Evolutionary conservation across 768 basidiomycete genomes (phyloP), one percentile per base, ranked within the genome.

Genomic region (Termitomyces sp.): DNA sequence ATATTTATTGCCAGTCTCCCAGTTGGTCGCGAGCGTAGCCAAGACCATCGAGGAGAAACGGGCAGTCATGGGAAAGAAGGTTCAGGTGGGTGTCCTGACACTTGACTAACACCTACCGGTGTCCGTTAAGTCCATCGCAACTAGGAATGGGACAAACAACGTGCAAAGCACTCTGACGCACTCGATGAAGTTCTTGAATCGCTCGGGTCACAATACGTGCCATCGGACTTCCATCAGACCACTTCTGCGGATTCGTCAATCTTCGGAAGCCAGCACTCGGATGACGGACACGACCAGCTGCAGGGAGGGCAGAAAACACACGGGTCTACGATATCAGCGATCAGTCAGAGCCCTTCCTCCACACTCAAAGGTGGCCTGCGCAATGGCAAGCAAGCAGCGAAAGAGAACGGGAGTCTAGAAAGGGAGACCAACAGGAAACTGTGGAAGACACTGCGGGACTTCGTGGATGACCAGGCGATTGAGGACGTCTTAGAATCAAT

Each of bases 401-500:
- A 63, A 40, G 55, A 64, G n/a, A 62, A 58, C 36, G 57, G 40
- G 44, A 54, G 54, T 64, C 61, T 53, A 36, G 71, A 72, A 64
- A 56, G 72, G 61, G 54, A 65, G 56, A 67, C 65, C 26, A 85
- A 87, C 63, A 76, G 84, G 57, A 77, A 75, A 40, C 78, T 74
- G 33, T 93, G 91, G 91, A 93, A 91, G 77, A 89, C 88, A 0
- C 67, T 93, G 34, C 82, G 92, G 34, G 91, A 93, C 67, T 93
- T 94, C 69, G 89, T 93, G 36, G 89, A 93, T 64, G 92, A 94
- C 63, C 79, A 85, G 32, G 88, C 85, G 7, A 85, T 93, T 37
- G 92, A 94, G 53, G 88, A 90, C 60, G 79, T 85, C 20, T 67
- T 88, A 46, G 92, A 93, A 54, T 78, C 76, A 1, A 82, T 93